These are phyloP conservation scores for Paecilomyces niveus DNA, from an alignment of 2,329 filamentous ascomycete genomes.

Conservation along the genomic window DNA sequence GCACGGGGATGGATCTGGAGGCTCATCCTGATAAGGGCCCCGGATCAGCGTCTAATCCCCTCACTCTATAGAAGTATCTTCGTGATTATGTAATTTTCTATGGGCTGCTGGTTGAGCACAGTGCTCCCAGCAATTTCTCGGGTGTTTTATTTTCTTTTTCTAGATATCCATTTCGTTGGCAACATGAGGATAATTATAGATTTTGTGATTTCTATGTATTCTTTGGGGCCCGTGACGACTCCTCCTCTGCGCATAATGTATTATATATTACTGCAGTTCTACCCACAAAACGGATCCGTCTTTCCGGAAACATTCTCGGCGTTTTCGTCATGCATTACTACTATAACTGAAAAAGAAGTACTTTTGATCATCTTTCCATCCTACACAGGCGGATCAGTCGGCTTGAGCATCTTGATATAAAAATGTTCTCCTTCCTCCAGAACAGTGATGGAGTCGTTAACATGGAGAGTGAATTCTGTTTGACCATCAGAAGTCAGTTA, in stretches of 20 bases:
- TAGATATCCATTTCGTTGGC: not conserved
- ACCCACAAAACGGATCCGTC: not conserved
- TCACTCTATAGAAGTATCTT: not conserved
- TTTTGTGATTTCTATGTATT: not conserved
- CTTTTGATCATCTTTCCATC: not conserved
- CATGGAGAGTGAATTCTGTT: slow-evolving; percentile 26
- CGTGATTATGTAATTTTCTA: not conserved
- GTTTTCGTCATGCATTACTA: too few species aligned
- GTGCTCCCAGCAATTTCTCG: not conserved
- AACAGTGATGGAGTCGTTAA: slow-evolving; percentile 34
- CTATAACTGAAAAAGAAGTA: too few species aligned
- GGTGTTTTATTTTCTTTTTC: not conserved
- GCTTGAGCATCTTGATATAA: slow-evolving; percentile 36
- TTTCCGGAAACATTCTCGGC: not conserved
- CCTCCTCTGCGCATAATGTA: too few species aligned
- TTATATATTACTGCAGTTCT: not conserved
- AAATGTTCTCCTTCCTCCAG: slow-evolving; percentile 36
- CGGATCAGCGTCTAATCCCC: not conserved
- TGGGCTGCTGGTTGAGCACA: not conserved
- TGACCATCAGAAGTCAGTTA: slow-evolving; percentile 1
- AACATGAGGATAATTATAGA: not conserved
- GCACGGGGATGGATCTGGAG: not conserved
- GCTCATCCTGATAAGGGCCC: not conserved
- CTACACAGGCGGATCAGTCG: slow-evolving; percentile 15
- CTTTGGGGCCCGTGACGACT: not conserved